Evolutionary conservation across 306 rosid genomes (phyloP), one percentile per base, ranked within the genome.

Genomic region (Cyclanthera cordifolia): DNA sequence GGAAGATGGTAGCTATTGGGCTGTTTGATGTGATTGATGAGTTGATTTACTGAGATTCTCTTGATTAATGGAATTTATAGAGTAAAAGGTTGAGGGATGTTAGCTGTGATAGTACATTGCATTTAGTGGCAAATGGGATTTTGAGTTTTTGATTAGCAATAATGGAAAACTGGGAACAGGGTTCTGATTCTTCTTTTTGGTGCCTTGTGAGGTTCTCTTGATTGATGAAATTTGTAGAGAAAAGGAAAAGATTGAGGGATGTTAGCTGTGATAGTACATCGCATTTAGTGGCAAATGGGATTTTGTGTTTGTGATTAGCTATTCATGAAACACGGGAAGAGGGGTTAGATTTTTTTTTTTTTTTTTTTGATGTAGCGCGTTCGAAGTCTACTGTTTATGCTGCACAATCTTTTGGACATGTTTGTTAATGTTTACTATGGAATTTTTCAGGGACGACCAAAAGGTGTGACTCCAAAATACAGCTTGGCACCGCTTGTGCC

Each of bases 401-500:
- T 66, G 71, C 55, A 23, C 23, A 25, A 66, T 24, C 24, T 24
- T 41, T 39, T 66, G 43, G n/a, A 15, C 25, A n/a, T 59, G 8
- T 46, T 12, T n/a, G n/a, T 1, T 34, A n/a, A n/a, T n/a, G 46
- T 53, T 20, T 21, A 71, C 53, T 3, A 53, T 25, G 79, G 47
- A 66, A 70, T 69, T 85, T 43, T 83, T 79, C 90, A 94, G 99
- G 99, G 99, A 76, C 74, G 99, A 53, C 99, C 99, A 16, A 94
- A 94, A 77, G 99, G 99, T 79, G 95, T 90, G 14, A 94, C 99
- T 73, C 95, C 95, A 78, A 94, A 94, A 46, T 94, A 72, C 79
- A 94, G 97, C 80, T 82, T 94, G 87, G 95, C 86, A 54, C 99
- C 99, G 78, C 99, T 94, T 77, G 97, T 94, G 47, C 87, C 96